phyloP scores from a whole-genome alignment of 148 eudicot genomes.

The Camellia granthamiana region DNA sequence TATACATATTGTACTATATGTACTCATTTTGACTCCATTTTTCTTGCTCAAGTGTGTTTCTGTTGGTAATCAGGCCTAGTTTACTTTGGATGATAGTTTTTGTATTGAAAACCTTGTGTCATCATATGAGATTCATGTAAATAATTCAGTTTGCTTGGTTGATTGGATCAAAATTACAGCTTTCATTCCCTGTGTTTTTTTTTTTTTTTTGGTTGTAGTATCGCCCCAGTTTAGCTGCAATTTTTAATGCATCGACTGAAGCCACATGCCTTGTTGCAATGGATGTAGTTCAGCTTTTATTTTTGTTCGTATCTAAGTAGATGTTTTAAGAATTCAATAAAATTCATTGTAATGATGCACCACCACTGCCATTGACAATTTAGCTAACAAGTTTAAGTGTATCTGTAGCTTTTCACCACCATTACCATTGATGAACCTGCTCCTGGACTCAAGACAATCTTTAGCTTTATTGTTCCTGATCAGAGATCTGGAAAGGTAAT shows the following conservation, averaged over 20 bases:
- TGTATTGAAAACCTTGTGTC: not conserved
- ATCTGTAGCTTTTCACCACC: conserved; percentile 57
- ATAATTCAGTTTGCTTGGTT: not conserved
- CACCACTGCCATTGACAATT: not conserved
- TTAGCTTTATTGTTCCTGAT: conserved; percentile 80
- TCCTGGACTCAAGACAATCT: conserved; percentile 86
- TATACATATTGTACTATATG: not conserved
- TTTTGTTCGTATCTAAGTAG: not conserved
- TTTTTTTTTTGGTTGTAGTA: too few relatives aligned
- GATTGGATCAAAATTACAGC: not conserved
- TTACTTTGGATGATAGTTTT: not conserved
- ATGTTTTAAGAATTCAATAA: not conserved
- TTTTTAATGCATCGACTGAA: not conserved
- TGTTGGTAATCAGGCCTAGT: not conserved
- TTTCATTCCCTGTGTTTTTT: not conserved
- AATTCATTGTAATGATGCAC: not conserved
- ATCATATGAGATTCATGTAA: not conserved
- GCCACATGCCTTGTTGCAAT: not conserved
- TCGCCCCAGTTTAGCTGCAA: not conserved
- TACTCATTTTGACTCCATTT: not conserved
- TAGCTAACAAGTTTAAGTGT: conserved; percentile 1
- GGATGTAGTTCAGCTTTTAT: not conserved
- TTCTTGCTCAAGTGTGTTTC: not conserved
- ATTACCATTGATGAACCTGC: conserved; percentile 89
- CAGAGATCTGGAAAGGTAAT: conserved; percentile 92